Conservation (phyloP, 352 stramenopile species). For the Blastocystis sp. region DNA sequence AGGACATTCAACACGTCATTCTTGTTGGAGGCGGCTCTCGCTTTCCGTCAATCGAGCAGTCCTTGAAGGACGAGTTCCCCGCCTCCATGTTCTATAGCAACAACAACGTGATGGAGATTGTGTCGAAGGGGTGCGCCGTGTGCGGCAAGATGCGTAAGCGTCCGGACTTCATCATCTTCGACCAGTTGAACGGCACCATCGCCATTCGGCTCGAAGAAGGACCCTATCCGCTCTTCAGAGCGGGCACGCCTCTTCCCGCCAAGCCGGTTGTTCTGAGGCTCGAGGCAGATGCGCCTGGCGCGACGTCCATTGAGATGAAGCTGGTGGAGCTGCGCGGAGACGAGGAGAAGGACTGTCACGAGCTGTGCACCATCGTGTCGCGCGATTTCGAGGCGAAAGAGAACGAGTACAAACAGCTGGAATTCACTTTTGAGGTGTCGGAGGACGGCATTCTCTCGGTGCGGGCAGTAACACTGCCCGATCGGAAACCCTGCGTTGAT, state of each 20-base stretch:
- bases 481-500: background rate
- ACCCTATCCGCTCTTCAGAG: background rate
- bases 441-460: slow-evolving; percentile 1
- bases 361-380: background rate
- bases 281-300: background rate
- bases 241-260: background rate
- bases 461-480: background rate
- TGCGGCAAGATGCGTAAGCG: slow-evolving; percentile 8
- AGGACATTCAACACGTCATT: slow-evolving; percentile 96
- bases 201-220: background rate
- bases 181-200: background rate
- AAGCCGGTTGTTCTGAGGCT: background rate
- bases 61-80: slow-evolving; percentile 98
- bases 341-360: background rate
- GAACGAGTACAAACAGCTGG: background rate
- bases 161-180: slow-evolving; percentile 33
- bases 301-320: background rate
- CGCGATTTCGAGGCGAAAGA: background rate
- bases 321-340: slow-evolving; percentile 25
- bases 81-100: slow-evolving; percentile 88
- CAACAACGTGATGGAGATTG: background rate
- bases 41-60: slow-evolving; percentile 94
- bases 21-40: slow-evolving; percentile 96
- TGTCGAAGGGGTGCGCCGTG: slow-evolving; percentile 7
- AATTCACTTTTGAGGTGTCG: background rate